A percentile compares a stretch with the other conserved stretches of the same genome.
These are phyloP conservation scores for Pilatotrama ljubarskyi DNA, from an alignment of 768 basidiomycete genomes.

Conservation along the genomic window DNA sequence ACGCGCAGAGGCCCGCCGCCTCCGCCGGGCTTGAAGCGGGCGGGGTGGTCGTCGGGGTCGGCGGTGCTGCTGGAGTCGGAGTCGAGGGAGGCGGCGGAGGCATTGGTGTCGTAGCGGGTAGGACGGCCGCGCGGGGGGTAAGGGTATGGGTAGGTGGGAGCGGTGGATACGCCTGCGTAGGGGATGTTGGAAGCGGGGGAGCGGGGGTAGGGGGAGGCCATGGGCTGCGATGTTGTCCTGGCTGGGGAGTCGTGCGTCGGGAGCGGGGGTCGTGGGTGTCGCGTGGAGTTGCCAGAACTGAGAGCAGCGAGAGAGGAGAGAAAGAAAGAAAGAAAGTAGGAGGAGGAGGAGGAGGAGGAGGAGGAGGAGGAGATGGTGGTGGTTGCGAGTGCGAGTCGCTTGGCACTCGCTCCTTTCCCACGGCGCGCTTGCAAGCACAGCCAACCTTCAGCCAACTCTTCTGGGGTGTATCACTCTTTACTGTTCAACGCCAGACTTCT, in stretches of 20 bases:
- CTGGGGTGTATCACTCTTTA: too few relatives aligned
- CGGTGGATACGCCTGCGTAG: conserved; percentile 15
- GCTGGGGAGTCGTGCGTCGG: neutral
- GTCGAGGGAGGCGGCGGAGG: conserved; percentile 21
- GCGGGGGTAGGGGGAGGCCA: conserved; percentile 21
- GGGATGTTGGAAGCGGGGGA: conserved; percentile 17
- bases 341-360: neutral
- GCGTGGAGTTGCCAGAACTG: conserved; percentile 11
- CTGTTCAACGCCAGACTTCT: too few relatives aligned
- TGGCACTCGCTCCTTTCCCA: conserved; percentile 1
- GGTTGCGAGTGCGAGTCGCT: neutral
- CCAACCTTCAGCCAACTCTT: too few relatives aligned
- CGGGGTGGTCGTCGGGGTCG: conserved; percentile 9
- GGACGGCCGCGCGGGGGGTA: conserved; percentile 5
- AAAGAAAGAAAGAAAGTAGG: neutral
- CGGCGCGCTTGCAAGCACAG: too few relatives aligned
- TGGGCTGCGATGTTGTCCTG: neutral
- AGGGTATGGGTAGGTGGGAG: conserved; percentile 19
- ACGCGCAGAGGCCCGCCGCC: neutral
- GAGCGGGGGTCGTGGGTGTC: neutral
- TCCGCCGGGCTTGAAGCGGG: neutral
- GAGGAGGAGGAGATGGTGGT: neutral
- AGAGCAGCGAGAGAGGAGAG: neutral
- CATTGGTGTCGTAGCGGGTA: conserved; percentile 10
- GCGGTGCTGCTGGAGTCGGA: conserved; percentile 14